phyloP scores from a whole-genome alignment of 2,329 filamentous ascomycete species.

The Lasiodiplodia theobromae region DNA sequence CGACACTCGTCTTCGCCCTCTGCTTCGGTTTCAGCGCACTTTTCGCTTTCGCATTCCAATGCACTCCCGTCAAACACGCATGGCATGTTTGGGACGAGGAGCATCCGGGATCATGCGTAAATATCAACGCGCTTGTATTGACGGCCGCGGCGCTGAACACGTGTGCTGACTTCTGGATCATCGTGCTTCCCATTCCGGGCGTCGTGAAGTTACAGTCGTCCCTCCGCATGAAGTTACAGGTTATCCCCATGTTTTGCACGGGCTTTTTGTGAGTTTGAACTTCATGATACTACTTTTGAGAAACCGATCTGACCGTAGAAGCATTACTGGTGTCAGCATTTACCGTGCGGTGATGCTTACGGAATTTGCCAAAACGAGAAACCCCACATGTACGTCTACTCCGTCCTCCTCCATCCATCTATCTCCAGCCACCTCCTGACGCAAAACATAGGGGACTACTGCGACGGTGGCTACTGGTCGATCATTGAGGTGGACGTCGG shows the following conservation, averaged over 20 bases:
- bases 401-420: not conserved
- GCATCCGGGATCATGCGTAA: not conserved
- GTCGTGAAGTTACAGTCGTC: not conserved
- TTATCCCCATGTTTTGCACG: constrained; percentile 13
- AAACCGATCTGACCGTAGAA: not conserved
- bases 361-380: constrained; percentile 1
- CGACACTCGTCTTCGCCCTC: not conserved
- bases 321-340: constrained; percentile 12
- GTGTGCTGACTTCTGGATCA: constrained; percentile 15
- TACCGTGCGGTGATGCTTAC: constrained; percentile 8
- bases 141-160: not conserved
- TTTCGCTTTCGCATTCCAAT: constrained; percentile 6
- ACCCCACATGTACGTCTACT: constrained; percentile 4
- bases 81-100: not conserved
- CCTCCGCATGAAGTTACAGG: constrained; percentile 8
- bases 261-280: not conserved
- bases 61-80: not conserved
- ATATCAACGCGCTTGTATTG: not conserved
- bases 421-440: not conserved
- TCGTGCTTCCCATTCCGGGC: constrained; percentile 3
- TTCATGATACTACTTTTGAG: no score
- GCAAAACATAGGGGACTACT: constrained; percentile 2
- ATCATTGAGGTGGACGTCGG: constrained; percentile 14
- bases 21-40: not conserved
- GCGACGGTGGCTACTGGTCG: constrained; percentile 13